Evolutionary conservation across 2,329 filamentous ascomycete genomes (phyloP).

Genomic region (Alternaria brassicicola): DNA sequence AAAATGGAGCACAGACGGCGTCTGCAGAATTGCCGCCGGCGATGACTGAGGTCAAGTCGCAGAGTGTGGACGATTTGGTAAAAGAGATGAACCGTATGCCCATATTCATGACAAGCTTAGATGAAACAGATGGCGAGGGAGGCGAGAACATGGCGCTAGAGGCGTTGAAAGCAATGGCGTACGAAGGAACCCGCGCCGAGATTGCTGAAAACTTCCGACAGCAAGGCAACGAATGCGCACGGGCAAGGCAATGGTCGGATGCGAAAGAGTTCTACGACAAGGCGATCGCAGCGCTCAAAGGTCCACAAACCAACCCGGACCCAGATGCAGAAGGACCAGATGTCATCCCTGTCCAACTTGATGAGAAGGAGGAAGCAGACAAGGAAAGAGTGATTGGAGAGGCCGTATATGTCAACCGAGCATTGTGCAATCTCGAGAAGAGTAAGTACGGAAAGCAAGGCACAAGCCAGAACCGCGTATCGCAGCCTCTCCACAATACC

Average conservation of each 20-base stretch:
- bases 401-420: conserved; percentile 82
- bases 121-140: conserved; percentile 63
- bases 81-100: conserved; percentile 73
- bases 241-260: conserved; percentile 74
- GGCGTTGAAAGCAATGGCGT: conserved; percentile 86
- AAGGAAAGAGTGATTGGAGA: conserved; percentile 72
- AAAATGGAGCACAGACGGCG: conserved; percentile 27
- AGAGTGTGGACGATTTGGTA: conserved; percentile 65
- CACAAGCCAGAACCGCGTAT: neutral
- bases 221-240: conserved; percentile 89
- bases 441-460: conserved; percentile 54
- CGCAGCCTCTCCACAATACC: neutral
- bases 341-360: conserved; percentile 57
- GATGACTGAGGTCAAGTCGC: conserved; percentile 63
- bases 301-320: conserved; percentile 58
- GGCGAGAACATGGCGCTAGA: conserved; percentile 83
- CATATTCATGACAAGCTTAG: conserved; percentile 94
- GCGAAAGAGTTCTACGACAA: conserved; percentile 92
- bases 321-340: conserved; percentile 47
- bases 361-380: conserved; percentile 64
- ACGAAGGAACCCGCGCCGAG: conserved; percentile 88
- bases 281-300: conserved; percentile 74
- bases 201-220: conserved; percentile 85
- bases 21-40: conserved; percentile 61
- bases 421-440: conserved; percentile 85